Evolutionary conservation across 1,284 basidiomycete genomes (phyloP).

Genomic region (Volvariella volvacea): DNA sequence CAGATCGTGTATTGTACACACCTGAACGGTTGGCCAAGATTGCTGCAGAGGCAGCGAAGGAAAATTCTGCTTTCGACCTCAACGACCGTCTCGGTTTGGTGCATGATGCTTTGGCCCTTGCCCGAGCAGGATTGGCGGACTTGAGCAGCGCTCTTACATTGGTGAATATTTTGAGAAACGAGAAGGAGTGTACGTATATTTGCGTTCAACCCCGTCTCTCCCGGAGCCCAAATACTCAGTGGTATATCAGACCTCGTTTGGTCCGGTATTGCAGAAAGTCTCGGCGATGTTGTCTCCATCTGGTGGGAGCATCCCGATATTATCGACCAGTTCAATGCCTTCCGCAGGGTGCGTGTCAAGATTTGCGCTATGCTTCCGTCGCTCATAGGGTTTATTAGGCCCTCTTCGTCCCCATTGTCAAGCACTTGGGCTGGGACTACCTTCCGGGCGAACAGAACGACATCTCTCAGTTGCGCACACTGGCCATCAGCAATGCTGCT

Average conservation of each 20-base stretch:
- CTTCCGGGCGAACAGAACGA: conserved; percentile 65
- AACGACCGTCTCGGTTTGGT: conserved; percentile 87
- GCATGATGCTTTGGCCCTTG: conserved; percentile 74
- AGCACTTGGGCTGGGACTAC: conserved; percentile 79
- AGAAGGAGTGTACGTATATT: conserved; percentile 63
- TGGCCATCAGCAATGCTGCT: conserved; percentile 69
- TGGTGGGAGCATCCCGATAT: conserved; percentile 84
- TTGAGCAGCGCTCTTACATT: conserved; percentile 75
- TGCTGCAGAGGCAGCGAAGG: conserved; percentile 70
- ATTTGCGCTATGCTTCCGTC: conserved; percentile 3
- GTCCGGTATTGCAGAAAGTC: conserved; percentile 53
- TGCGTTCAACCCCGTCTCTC: neutral
- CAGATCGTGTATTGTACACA: conserved; percentile 85
- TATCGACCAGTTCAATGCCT: conserved; percentile 53
- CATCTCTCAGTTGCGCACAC: conserved; percentile 69
- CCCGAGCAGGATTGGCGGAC: conserved; percentile 74
- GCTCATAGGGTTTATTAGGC: conserved; percentile 29
- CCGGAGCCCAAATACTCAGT: neutral
- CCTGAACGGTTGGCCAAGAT: conserved; percentile 77
- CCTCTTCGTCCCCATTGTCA: conserved; percentile 76
- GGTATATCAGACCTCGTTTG: conserved; percentile 64
- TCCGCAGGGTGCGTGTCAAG: conserved; percentile 47
- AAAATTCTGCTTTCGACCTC: conserved; percentile 62
- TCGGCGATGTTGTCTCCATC: conserved; percentile 53
- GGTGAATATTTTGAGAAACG: conserved; percentile 60